A percentile compares a stretch with the other conserved stretches of the same genome.
These are phyloP conservation scores for Komagataea norvegica DNA, from an alignment of 1,139 yeast species.

Conservation along the genomic window DNA sequence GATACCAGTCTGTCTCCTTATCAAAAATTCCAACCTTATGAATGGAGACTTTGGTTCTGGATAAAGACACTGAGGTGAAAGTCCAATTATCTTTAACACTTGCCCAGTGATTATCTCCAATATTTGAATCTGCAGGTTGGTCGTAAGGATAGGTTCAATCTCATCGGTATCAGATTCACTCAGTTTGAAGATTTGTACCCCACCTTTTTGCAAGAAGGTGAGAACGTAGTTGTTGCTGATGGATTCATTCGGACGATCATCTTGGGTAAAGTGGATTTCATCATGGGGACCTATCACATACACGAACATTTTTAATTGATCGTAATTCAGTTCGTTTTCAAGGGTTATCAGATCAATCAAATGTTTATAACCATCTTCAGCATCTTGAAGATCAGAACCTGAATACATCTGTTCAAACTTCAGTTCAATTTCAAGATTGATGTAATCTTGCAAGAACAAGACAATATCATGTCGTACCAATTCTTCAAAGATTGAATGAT, in stretches of 20 bases:
- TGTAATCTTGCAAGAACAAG: neutral
- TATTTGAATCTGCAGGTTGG: conserved; percentile 3
- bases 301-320: neutral
- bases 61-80: conserved; percentile 2
- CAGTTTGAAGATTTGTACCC: neutral
- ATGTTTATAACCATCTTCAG: neutral
- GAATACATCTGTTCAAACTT: conserved; percentile 1
- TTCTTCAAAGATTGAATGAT: conserved; percentile 4
- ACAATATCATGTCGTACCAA: conserved; percentile 1
- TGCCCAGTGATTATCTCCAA: conserved; percentile 7
- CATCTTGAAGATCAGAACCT: neutral
- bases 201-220: conserved; percentile 7
- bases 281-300: neutral
- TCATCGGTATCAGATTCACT: neutral
- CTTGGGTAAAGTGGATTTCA: neutral
- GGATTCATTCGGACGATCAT: too few relatives aligned
- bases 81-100: conserved; percentile 4
- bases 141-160: neutral
- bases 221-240: neutral
- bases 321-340: neutral
- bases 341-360: neutral
- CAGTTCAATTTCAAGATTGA: neutral
- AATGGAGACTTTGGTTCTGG: conserved; percentile 11
- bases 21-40: conserved; percentile 10
- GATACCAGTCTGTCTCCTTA: conserved; percentile 7